Evolutionary conservation across 257 asterid species (phyloP), one percentile per base, ranked within the genome.

Genomic region (Cordia subcordata): DNA sequence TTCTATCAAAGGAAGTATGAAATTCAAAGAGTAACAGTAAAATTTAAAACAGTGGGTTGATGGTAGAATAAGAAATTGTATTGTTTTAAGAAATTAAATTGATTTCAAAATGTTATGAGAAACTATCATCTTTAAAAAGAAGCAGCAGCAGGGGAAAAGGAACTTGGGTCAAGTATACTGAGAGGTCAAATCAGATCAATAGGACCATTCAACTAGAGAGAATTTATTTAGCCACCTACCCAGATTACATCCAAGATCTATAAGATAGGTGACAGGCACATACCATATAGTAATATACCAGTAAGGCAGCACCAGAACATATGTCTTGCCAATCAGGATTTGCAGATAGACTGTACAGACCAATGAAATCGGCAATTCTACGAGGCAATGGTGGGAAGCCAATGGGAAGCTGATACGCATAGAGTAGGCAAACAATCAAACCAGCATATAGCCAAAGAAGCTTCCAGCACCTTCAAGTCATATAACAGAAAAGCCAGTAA

Each of bases 391-490:
- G 81, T 20, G 87, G 85, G 66, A 88, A 74, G 63, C 70, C 76
- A 72, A 93, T 22, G 69, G 83, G 97, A 67, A 93, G 94, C 84
- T 93, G 99, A 75, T 88, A 86, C 58, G 74, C 63, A 67, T 89
- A 93, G 47, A 88, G 85, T 60, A 89, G 69, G 83, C 87, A 79
- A 75, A 93, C 82, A 77, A 50, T 73, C 74, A 83, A 72, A 74
- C 87, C 92, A 73, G 96, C 82, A 62, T 93, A 93, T 44, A 83
- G 65, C 96, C 95, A 85, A 38, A 93, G 91, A 66, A 82, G 87
- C 85, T 79, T 93, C 99, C 99, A 89, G 84, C 94, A 85, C 99
- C 99, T 93, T 81, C 76, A 77, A 72, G 62, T 44, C 56, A 76
- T 62, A 63, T 13, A 74, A 69, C 65, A 73, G 58, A 78, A 66